phyloP scores from a whole-genome alignment of 169 alveolate species.

The Plasmodium malariae region DNA sequence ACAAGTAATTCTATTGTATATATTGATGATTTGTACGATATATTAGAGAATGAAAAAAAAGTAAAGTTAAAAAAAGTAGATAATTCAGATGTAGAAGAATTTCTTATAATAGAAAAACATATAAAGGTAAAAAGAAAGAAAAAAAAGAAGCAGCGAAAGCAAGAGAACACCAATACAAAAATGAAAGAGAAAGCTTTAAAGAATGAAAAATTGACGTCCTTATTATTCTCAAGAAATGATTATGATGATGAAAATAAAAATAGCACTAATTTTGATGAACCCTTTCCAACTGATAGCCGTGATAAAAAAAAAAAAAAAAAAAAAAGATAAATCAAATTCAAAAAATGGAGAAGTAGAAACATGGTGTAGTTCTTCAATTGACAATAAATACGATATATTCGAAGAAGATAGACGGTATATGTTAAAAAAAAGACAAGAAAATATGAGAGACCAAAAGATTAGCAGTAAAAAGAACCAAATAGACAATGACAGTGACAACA shows the following conservation, averaged over 20 bases:
- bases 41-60: constrained; percentile 50
- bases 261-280: constrained; percentile 2
- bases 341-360: constrained; percentile 56
- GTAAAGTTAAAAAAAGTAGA: constrained; percentile 56
- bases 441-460: constrained; percentile 14
- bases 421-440: constrained; percentile 27
- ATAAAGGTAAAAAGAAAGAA: constrained; percentile 25
- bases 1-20: constrained; percentile 14
- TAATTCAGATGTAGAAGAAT: constrained; percentile 57
- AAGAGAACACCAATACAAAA: background rate
- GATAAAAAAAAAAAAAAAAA: constrained; percentile 31
- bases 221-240: background rate
- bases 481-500: background rate
- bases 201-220: background rate
- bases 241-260: background rate
- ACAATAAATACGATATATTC: constrained; percentile 47
- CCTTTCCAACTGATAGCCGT: background rate
- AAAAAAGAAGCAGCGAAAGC: background rate
- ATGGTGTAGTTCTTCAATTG: constrained; percentile 68
- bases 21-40: constrained; percentile 42
- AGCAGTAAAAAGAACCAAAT: too few species aligned
- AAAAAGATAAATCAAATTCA: constrained; percentile 13
- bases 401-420: constrained; percentile 40
- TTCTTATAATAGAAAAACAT: constrained; percentile 49
- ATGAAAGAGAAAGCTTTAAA: constrained; percentile 1